Base-by-base conservation (phyloP, 225 moss, liverwort and hornwort genomes). In the Marchantia polymorpha region DNA sequence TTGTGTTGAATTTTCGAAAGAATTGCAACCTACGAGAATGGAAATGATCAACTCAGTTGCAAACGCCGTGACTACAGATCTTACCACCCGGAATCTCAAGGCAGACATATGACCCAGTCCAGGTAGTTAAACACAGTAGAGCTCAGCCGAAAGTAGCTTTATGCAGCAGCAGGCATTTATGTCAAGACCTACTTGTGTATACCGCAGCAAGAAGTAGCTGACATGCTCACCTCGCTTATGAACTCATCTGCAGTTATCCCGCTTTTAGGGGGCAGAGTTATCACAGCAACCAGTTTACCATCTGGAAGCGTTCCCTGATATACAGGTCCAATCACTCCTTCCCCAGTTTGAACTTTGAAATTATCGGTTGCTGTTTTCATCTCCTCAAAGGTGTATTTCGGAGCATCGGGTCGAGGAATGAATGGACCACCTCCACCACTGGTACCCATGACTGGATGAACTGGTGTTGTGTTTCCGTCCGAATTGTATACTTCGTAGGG, bases 1-100 rank as follows among this genome's bases (percentile, higher is more conserved):
- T 80, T 82, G 76, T 84, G 84, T 23, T 77, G 84, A 13, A 87
- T 73, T 46, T 75, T 82, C 30, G 87, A 82, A 26, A 87, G 76
- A 69, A 84, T 61, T 49, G 81, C 79, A 77, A 87, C 84, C 87
- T 86, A 53, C 59, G 51, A 55, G 68, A 39, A 59, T 15, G 26
- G 20, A 15, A 31, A 27, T 55, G 16, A 1, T 74, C 53, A 74
- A 74, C 52, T 12, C 1, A 23, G 22, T 23, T 10, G 39, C 39
- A 39, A 39, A 39, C 39, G 39, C 39, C 5, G 39, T 2, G 23
- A 19, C 9, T 49, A 8, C 11, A 50, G 27, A 15, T 31, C 31
- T 0, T 29, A 67, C 14, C 29, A 29, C 27, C 11, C 67, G 7
- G 27, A 65, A 65, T 27, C 27, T 20, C 14, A 65, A 29, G 12